Evolutionary conservation across 2,329 filamentous ascomycete species (phyloP), one percentile per base, ranked within the genome.

Genomic region (Fusarium devonianum): DNA sequence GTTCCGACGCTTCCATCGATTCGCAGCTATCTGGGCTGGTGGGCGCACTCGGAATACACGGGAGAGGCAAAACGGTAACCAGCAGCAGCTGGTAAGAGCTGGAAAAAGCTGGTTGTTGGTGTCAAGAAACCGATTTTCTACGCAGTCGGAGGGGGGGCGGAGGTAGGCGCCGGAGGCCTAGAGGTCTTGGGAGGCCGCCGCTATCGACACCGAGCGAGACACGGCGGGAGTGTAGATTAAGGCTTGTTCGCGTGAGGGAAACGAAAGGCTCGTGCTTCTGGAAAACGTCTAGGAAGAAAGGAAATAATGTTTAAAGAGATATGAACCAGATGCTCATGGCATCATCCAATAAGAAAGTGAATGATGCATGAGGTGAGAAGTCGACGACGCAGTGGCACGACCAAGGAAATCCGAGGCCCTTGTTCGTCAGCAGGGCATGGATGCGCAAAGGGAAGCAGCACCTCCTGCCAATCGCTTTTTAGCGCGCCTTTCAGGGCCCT

Each of bases 121-220:
- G 26, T 43, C 39, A 37, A 37, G 26, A 54, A 38, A 21, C 41
- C 34, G 42, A 53, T 36, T 32, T 34, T 26, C 56, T 45, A 44
- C 49, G 51, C 28, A n/a, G n/a, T n/a, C n/a, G n/a, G n/a, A n/a
- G n/a, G n/a, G 49, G 44, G 62, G 59, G 62, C 56, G 57, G 57
- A 55, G 56, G 33, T 33, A 19, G 49, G 52, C 53, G 48, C 47
- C 53, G 49, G 34, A 41, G 37, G 41, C 50, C 38, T 50, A 14
- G 26, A n/a, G 26, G 42, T 38, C 37, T 51, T 58, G 58, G 62
- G 62, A 65, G 62, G 63, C 63, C 62, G 63, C 62, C 63, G 43
- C 54, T 47, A 43, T 49, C 47, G 43, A 26, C 17, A 17, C 30
- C 39, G 23, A 45, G 45, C 37, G 52, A 48, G 48, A 51, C 40